These are phyloP conservation scores for Rhodomyrtus psidioides DNA, from an alignment of 441 rosid genomes.

Conservation along the genomic window DNA sequence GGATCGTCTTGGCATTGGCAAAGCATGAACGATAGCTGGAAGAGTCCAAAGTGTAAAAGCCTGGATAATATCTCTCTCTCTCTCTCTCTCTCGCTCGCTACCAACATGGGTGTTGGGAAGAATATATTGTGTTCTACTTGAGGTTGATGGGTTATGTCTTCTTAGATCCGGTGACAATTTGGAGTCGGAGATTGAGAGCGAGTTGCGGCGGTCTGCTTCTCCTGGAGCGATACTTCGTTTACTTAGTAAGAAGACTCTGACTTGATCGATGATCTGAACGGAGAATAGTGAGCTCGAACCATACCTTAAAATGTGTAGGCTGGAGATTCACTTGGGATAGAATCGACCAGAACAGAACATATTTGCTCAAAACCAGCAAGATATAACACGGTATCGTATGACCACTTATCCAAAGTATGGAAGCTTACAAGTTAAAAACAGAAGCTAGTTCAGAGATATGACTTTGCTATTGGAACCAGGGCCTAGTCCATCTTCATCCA, in stretches of 20 bases:
- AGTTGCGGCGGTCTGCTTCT: not conserved
- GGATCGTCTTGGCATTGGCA: not conserved
- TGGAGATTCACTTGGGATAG: not conserved
- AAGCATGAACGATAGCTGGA: constrained; percentile 2
- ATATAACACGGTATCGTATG: not conserved
- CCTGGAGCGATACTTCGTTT: not conserved
- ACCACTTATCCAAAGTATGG: not conserved
- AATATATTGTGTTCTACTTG: not conserved
- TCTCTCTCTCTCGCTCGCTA: not conserved
- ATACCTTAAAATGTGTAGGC: not conserved
- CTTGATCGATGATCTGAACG: accelerated
- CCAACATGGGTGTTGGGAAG: not conserved
- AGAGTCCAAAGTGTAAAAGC: not conserved
- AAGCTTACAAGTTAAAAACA: not conserved
- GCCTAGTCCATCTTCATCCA: not conserved
- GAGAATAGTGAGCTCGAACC: not conserved
- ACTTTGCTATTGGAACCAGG: not conserved
- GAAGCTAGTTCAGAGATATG: not conserved
- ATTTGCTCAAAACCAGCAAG: not conserved
- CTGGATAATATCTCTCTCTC: not conserved
- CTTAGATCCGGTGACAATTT: not conserved
- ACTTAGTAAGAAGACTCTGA: not conserved
- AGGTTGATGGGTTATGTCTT: not conserved
- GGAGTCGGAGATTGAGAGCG: not conserved
- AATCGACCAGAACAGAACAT: not conserved